A percentile compares a stretch with the other conserved stretches of the same genome.
These are phyloP conservation scores for Mortierella sp. DNA, from an alignment of 371 early-diverging fungal species.

Conservation along the genomic window DNA sequence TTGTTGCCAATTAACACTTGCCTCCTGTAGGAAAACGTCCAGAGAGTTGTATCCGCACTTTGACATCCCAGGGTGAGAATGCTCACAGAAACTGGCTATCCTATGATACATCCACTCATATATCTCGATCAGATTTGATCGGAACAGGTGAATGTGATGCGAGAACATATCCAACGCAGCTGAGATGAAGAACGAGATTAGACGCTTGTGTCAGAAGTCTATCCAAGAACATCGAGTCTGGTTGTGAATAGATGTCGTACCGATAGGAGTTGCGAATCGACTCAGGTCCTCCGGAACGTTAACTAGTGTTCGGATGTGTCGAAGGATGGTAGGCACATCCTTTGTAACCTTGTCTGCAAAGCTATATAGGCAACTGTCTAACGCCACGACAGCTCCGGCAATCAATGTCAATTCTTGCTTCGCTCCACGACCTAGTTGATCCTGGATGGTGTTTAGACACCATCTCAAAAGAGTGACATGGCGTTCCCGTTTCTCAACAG, in stretches of 20 bases:
- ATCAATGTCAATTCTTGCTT: conserved; percentile 51
- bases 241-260: conserved; percentile 33
- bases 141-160: conserved; percentile 64
- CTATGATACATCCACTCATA: conserved; percentile 58
- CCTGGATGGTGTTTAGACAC: conserved; percentile 54
- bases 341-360: conserved; percentile 35
- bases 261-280: conserved; percentile 59
- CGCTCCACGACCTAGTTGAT: conserved; percentile 48
- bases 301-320: conserved; percentile 51
- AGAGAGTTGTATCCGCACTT: conserved; percentile 62
- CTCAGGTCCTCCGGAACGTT: conserved; percentile 60
- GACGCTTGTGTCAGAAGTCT: neutral
- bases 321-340: conserved; percentile 54
- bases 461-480: conserved; percentile 51
- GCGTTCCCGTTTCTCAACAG: conserved; percentile 25
- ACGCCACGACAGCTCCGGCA: conserved; percentile 56
- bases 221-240: neutral
- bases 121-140: conserved; percentile 55
- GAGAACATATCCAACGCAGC: conserved; percentile 69
- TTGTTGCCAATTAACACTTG: too few relatives aligned
- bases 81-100: conserved; percentile 58
- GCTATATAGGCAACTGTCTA: conserved; percentile 55
- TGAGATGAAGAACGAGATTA: conserved; percentile 17
- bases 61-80: conserved; percentile 62
- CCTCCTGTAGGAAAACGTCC: conserved; percentile 65